Percentiles rank a stretch among this genome's conserved stretches.
Conservation (phyloP, 345 rosid genomes). For the Syzygium aqueum region DNA sequence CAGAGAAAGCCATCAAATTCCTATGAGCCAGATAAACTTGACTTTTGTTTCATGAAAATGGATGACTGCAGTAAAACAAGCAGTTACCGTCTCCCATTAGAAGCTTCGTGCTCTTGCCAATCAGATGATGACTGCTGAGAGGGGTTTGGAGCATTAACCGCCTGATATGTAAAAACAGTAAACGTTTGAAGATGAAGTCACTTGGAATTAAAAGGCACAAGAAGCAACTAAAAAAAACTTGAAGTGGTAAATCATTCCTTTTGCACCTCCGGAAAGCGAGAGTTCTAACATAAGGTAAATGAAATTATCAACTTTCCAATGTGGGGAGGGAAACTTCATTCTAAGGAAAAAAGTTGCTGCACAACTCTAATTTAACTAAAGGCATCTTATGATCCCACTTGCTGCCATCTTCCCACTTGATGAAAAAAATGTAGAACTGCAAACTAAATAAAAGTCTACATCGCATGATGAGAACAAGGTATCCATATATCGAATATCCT, state of each 20-base stretch:
- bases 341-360: neutral
- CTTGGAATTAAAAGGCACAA: neutral
- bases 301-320: neutral
- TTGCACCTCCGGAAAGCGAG: neutral
- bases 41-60: neutral
- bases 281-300: neutral
- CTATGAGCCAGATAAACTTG: neutral
- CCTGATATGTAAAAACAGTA: slow-evolving; percentile 16
- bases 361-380: neutral
- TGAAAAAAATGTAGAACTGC: neutral
- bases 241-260: neutral
- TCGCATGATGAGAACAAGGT: neutral
- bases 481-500: neutral
- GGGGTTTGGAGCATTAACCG: slow-evolving; percentile 7
- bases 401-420: neutral
- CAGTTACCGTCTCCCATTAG: slow-evolving; percentile 78
- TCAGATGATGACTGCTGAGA: slow-evolving; percentile 60
- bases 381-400: neutral
- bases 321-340: neutral
- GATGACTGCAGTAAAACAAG: neutral
- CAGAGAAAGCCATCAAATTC: neutral
- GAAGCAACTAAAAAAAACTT: neutral
- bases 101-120: slow-evolving; percentile 92
- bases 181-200: neutral
- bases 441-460: neutral